phyloP scores from a whole-genome alignment of 192 early-diverging fungal species.

The Gorgonomyces haynaldii region DNA sequence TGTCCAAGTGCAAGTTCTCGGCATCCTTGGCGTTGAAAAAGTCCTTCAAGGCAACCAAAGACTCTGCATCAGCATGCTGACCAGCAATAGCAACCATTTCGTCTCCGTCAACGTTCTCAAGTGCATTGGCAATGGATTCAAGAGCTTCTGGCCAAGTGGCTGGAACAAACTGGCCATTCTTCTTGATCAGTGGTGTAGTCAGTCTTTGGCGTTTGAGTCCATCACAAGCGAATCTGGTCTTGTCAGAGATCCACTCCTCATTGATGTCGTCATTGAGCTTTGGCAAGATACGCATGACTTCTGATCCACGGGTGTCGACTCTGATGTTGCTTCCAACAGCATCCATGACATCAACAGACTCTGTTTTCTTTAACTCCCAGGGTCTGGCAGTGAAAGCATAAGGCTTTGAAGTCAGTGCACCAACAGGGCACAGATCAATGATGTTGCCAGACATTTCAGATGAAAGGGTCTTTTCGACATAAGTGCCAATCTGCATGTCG shows the following conservation, averaged over 20 bases:
- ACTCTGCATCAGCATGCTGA: constrained; percentile 86
- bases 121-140: constrained; percentile 49
- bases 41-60: constrained; percentile 89
- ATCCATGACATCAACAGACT: constrained; percentile 90
- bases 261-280: constrained; percentile 96
- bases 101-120: constrained; percentile 45
- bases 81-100: constrained; percentile 80
- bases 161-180: constrained; percentile 69
- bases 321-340: constrained; percentile 93
- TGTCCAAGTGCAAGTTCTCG: constrained; percentile 76
- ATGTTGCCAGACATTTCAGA: constrained; percentile 97
- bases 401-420: constrained; percentile 93
- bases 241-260: constrained; percentile 99
- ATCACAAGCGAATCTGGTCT: constrained; percentile 89
- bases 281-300: constrained; percentile 93
- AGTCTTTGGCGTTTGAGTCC: constrained; percentile 93
- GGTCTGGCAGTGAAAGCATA: constrained; percentile 88
- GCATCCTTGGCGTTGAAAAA: constrained; percentile 76
- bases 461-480: constrained; percentile 73
- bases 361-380: constrained; percentile 94
- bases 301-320: constrained; percentile 86
- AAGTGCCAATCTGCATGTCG: constrained; percentile 97
- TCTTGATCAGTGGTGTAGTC: constrained; percentile 78
- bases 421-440: constrained; percentile 96
- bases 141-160: constrained; percentile 84